Base-by-base conservation (phyloP, 2,329 filamentous ascomycete species). In the Talaromyces sp. region DNA sequence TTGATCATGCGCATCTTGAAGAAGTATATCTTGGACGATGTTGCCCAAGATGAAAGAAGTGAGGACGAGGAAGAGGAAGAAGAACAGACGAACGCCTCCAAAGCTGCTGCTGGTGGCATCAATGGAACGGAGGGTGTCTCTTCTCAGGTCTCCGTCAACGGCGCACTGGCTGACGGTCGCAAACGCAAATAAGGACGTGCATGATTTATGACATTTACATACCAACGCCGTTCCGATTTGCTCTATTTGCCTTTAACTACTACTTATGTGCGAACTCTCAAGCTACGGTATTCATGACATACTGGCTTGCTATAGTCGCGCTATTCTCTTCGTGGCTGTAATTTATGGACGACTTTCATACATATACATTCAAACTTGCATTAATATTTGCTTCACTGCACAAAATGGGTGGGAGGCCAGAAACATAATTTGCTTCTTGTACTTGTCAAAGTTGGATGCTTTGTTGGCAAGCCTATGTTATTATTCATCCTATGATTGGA, bases 61-160 rank as follows among this genome's bases (percentile, higher is more conserved):
- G 80, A 82, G 2, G 75, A 81, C 37, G 80, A 82, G 67, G 78
- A 79, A n/a, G 76, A 79, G 8, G 78, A 79, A 9, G 75, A 79
- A 56, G 76, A 77, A 37, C 11, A 41, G 10, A 15, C 15, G 15
- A 19, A 33, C 67, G 39, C n/a, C 65, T 2, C 68, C 69, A 47
- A 64, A 70, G 37, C 67, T 45, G 37, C 67, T 45, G 60, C 64
- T 7, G 70, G 70, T 39, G 70, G 67, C 54, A 72, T 72, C 47
- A 68, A 58, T 11, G 58, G 68, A 58, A 71, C 75, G 67, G 74
- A 74, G 68, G 74, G 74, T 68, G 64, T 73, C 37, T 67, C 74
- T 2, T 75, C 77, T 10, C 71, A 75, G 63, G 74, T 80, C 27
- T 70, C 77, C 27, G 52, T 81, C 41, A 81, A 81, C 59, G 79